Base-by-base conservation (phyloP, 768 basidiomycete genomes). In the Psilocybe azurescens region DNA sequence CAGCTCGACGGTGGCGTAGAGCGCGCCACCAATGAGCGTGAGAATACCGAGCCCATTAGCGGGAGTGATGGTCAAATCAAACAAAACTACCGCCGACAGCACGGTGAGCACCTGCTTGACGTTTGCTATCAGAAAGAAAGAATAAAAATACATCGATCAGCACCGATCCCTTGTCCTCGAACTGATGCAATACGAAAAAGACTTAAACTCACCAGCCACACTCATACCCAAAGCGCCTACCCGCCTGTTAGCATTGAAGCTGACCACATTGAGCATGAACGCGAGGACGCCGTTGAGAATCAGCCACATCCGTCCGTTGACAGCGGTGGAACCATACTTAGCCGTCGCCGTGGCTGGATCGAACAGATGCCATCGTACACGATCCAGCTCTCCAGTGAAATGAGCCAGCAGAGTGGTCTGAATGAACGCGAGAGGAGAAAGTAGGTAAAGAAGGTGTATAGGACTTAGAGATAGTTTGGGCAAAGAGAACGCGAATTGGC, bases 51-150 rank as follows among this genome's bases (percentile, higher is more conserved):
- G 64, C 7, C 84, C 89, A 72, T 99, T 99, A 63, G 83, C 83
- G 24, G 82, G 79, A 9, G 89, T 91, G 73, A 99, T 93, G 3
- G 85, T 84, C 48, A 98, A 76, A 72, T 95, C 77, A 74, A 99
- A 99, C 28, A 99, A 81, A 39, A 81, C 65, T 5, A 99, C 94
- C 0, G 94, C 93, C 48, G 89, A 86, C 9, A 94, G 79, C 60
- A 97, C 88, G 2, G 95, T 97, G 69, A 97, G 73, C 9, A 95
- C 96, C 71, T 97, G 96, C 75, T 98, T 98, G 53, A 97, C 89
- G 73, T 95, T 95, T 56, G 88, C 93, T 92, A 67, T 3, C 61
- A 33, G 28, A 28, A 59, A 58, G 24, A 24, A 24, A 24, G 24
- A 24, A 47, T 3, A 44, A 47, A 14, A 46, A 24, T 30, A 52